Evolutionary conservation across 139 green algal genomes (phyloP).

Genomic region (Eudorina sp.): DNA sequence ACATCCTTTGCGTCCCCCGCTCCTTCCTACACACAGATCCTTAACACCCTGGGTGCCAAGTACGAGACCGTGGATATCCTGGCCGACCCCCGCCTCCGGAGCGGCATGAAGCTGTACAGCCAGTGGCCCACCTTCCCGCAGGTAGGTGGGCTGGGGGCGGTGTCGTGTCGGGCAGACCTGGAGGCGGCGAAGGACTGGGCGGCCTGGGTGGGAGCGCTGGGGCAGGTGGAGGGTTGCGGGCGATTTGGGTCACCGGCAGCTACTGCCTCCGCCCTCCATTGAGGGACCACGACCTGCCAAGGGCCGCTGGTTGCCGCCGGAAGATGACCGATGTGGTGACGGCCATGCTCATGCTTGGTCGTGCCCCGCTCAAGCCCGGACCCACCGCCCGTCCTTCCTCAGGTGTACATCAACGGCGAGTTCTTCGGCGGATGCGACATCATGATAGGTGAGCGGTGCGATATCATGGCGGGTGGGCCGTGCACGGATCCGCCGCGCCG

Average conservation of each 20-base stretch:
- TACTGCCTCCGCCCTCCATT: no score
- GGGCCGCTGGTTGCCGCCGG: not conserved
- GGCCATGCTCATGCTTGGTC: not conserved
- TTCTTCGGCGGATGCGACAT: slow-evolving; percentile 98
- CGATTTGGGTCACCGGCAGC: not conserved
- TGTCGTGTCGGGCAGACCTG: not conserved
- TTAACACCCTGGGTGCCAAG: slow-evolving; percentile 77
- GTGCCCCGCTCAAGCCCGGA: no score
- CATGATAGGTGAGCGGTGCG: slow-evolving; percentile 76
- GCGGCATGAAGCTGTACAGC: slow-evolving; percentile 91
- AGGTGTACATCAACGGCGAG: slow-evolving; percentile 96
- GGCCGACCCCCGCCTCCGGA: slow-evolving; percentile 87
- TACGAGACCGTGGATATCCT: slow-evolving; percentile 96
- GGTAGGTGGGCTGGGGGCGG: slow-evolving; percentile 4
- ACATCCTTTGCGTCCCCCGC: no score
- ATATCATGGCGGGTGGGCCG: no score
- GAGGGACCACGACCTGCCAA: not conserved
- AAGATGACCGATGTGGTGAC: not conserved
- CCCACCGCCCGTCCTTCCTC: not conserved
- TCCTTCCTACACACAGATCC: slow-evolving; percentile 71
- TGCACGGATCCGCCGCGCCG: no score
- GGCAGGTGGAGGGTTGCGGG: not conserved
- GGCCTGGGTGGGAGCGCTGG: not conserved
- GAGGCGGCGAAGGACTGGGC: not conserved
- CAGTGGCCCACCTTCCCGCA: slow-evolving; percentile 91